Conservation (phyloP, 2,329 filamentous ascomycete genomes). For the Dryadomyces quercus-mongolicae region DNA sequence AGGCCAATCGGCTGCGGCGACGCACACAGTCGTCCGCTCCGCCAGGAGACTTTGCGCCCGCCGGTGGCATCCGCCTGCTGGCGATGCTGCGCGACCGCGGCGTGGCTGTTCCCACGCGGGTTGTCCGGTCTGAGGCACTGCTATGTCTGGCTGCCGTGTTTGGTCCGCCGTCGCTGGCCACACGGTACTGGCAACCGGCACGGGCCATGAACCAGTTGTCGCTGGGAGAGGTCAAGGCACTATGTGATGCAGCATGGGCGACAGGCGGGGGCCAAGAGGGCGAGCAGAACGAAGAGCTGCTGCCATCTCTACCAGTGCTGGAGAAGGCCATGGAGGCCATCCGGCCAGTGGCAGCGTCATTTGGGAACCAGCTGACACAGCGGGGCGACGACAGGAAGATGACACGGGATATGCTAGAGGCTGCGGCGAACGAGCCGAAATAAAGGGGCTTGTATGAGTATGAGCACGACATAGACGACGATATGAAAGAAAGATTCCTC, state of each 20-base stretch:
- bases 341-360: conserved; percentile 5
- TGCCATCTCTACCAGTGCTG: conserved; percentile 19
- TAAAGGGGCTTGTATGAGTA: background rate
- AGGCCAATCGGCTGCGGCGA: background rate
- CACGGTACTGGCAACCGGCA: conserved; percentile 12
- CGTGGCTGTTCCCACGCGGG: conserved; percentile 13
- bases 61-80: conserved; percentile 21
- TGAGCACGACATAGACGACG: background rate
- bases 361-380: conserved; percentile 6
- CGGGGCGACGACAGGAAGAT: conserved; percentile 3
- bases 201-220: conserved; percentile 15
- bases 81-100: conserved; percentile 21
- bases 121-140: conserved; percentile 17
- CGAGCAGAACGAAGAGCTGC: conserved; percentile 11
- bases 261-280: background rate
- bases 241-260: conserved; percentile 26
- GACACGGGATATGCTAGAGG: conserved; percentile 3
- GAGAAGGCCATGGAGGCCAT: conserved; percentile 14
- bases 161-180: conserved; percentile 15
- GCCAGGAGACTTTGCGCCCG: conserved; percentile 15
- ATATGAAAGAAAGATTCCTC: no score
- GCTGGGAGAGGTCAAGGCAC: conserved; percentile 20
- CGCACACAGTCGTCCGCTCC: no score
- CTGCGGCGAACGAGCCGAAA: background rate
- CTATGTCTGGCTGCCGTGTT: conserved; percentile 22